phyloP scores from a whole-genome alignment of 768 basidiomycete genomes.

The Hericium rajendrae region DNA sequence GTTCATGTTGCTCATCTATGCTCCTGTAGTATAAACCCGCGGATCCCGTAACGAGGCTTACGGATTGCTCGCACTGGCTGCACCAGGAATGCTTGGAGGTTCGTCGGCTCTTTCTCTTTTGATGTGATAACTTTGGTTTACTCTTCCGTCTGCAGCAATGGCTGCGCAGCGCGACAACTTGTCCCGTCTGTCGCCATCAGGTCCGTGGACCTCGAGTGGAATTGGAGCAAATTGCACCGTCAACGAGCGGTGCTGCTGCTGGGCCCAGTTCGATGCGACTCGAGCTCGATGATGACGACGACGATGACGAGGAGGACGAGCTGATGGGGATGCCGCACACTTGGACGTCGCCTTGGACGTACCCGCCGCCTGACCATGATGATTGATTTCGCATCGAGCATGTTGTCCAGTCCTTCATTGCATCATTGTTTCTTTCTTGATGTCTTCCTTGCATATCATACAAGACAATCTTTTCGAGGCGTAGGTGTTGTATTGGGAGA shows the following conservation, averaged over 20 bases:
- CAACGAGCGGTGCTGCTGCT: neutral
- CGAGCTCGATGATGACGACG: too few species aligned
- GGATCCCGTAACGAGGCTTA: slow-evolving; percentile 58
- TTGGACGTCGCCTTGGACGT: too few species aligned
- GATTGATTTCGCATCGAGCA: too few species aligned
- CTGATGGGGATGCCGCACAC: too few species aligned
- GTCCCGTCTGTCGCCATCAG: slow-evolving; percentile 69
- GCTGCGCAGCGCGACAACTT: slow-evolving; percentile 66
- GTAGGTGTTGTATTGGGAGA: too few species aligned
- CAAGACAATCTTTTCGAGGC: too few species aligned
- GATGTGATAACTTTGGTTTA: neutral
- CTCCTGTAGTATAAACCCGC: slow-evolving; percentile 47
- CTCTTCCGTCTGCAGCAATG: slow-evolving; percentile 50
- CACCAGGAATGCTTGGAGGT: slow-evolving; percentile 72
- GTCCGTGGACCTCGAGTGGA: slow-evolving; percentile 28
- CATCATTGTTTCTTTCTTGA: too few species aligned
- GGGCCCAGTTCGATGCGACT: too few species aligned
- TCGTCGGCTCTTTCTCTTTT: slow-evolving; percentile 13
- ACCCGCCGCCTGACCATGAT: too few species aligned
- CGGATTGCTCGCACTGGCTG: slow-evolving; percentile 72
- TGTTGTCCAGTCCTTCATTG: too few species aligned
- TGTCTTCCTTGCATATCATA: too few species aligned
- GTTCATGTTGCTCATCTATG: slow-evolving; percentile 6
- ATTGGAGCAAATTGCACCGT: neutral
- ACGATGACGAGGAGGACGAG: too few species aligned